Evolutionary conservation across 75 land plant genomes (phyloP).

Genomic region (Azolla pinnata): DNA sequence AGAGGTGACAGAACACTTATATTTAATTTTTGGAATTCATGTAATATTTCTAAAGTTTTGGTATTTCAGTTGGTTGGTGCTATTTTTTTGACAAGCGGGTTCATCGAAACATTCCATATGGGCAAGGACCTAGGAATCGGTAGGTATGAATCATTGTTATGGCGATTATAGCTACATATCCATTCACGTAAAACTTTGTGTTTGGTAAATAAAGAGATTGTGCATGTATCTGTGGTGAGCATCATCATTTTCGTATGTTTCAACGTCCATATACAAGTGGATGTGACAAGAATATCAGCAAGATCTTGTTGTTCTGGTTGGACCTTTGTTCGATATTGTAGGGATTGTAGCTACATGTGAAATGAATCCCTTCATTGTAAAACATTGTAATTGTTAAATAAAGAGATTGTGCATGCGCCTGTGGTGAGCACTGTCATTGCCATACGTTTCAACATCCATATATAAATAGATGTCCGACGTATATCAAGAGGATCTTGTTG

Average conservation of each 20-base stretch:
- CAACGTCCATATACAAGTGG: background rate
- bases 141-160: slow-evolving; percentile 7
- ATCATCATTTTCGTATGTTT: background rate
- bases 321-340: background rate
- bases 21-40: too few relatives aligned
- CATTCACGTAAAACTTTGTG: background rate
- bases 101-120: slow-evolving; percentile 72
- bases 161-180: background rate
- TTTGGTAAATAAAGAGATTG: background rate
- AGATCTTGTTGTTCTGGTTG: background rate
- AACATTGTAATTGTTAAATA: background rate
- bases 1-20: too few relatives aligned
- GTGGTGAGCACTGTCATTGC: background rate
- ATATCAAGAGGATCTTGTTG: background rate
- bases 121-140: slow-evolving; percentile 89
- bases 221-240: background rate
- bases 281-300: background rate
- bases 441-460: background rate
- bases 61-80: slow-evolving; percentile 87
- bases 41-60: too few relatives aligned
- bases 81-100: slow-evolving; percentile 70
- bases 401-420: background rate
- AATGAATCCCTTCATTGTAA: background rate
- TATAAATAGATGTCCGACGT: background rate
- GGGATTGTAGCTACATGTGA: background rate